Conservation (phyloP, 2,329 filamentous ascomycete species). For the Microdochium paspali region DNA sequence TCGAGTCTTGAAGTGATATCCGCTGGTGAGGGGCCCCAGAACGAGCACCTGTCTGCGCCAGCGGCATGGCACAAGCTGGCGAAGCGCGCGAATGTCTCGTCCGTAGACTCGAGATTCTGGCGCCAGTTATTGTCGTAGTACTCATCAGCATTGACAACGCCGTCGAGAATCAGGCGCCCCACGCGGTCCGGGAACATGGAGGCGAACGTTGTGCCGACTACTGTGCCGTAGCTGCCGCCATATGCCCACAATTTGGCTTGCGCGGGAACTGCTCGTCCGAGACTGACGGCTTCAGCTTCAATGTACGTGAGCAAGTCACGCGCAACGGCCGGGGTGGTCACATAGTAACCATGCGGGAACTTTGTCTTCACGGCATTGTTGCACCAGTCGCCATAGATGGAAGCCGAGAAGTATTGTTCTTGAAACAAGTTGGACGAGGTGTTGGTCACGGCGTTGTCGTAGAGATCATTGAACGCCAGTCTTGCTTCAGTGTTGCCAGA, state of each 20-base stretch:
- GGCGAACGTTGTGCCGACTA: conserved; percentile 19
- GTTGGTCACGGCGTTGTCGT: conserved; percentile 16
- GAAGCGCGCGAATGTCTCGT: conserved; percentile 10
- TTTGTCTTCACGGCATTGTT: conserved; percentile 14
- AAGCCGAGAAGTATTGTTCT: conserved; percentile 18
- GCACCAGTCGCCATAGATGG: conserved; percentile 22
- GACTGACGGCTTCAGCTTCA: conserved; percentile 16
- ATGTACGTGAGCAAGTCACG: conserved; percentile 19
- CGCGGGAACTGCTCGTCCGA: conserved; percentile 9
- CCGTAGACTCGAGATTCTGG: conserved; percentile 11
- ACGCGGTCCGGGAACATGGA: conserved; percentile 28
- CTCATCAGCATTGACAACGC: conserved; percentile 12
- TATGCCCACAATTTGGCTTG: conserved; percentile 18
- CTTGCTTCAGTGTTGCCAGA: conserved; percentile 16
- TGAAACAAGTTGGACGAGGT: conserved; percentile 16
- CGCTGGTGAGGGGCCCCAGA: conserved; percentile 17
- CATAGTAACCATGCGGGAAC: conserved; percentile 18
- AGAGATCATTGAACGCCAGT: conserved; percentile 12
- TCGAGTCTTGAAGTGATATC: conserved; percentile 16
- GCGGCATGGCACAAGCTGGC: conserved; percentile 14
- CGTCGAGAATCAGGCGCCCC: conserved; percentile 25
- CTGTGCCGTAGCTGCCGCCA: conserved; percentile 19
- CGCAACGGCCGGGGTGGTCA: conserved; percentile 19
- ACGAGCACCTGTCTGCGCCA: conserved; percentile 14
- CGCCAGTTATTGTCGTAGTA: conserved; percentile 15